Base-by-base conservation (phyloP, 169 alveolate genomes). In the Plasmodium relictum region DNA sequence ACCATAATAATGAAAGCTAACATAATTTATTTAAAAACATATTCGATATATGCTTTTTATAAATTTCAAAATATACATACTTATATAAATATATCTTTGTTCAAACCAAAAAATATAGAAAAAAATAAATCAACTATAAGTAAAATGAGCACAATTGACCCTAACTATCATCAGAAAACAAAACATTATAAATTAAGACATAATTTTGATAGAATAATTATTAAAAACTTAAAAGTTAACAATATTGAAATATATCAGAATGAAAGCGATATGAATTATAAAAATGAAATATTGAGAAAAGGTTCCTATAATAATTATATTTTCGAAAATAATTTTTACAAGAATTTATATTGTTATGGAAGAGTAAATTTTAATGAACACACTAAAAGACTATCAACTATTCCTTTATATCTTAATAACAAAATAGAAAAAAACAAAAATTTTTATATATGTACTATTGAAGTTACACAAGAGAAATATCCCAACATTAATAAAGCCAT, bases 201-300 rank as follows among this genome's bases (percentile, higher is more conserved):
- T 10, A 26, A 31, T 20, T 18, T 12, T 22, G 20, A 52, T 52
- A 58, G 50, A 52, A 20, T 61, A 48, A 18, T 44, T 61, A 20
- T 74, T 20, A 74, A 62, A 74, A 45, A 74, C 52, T 18, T 74
- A 18, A 50, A 3, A 61, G 48, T 44, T 31, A 31, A 61, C 31
- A 59, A 74, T 18, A 44, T 74, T 58, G 66, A 59, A 74, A 56
- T 74, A 14, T 54, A 59, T 74, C 71, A 74, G 16, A 20, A 56
- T 39, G 88, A 59, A 74, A 62, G 56, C 10, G 72, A 48, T 48
- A 44, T 74, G 8, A 24, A 20, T 61, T 74, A 61, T 18, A 45
- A 74, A 74, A 18, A 42, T 16, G 52, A 74, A 61, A 14, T 66
- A 6, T 18, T 59, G 61, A 74, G 41, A 65, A 58, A 6, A 74